Base-by-base conservation (phyloP, 2,329 filamentous ascomycete genomes). In the Sordariomycetes sp. region DNA sequence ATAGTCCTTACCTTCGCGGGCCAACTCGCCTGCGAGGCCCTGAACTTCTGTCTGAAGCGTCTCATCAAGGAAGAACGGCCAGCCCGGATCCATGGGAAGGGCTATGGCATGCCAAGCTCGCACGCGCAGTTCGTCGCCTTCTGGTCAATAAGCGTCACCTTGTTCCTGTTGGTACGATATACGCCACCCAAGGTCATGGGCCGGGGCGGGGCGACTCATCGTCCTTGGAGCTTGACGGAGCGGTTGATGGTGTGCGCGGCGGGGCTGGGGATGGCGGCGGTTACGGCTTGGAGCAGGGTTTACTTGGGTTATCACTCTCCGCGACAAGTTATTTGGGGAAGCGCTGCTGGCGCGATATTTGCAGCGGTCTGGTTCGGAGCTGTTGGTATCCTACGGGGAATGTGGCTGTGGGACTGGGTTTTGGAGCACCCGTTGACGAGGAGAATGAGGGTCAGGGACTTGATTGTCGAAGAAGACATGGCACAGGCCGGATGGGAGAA, bases 111-210 rank as follows among this genome's bases (percentile, higher is more conserved):
- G 93, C 92, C 92, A 34, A 72, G 66, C 29, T 95, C 88, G 24
- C 92, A 98, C 61, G 84, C 92, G 8, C 92, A 98, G 63, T 98
- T 95, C 55, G 83, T 90, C 40, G 74, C 82, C 36, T 98, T 86
- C 66, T 96, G 94, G 72, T 82, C 86, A 38, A 64, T 94, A 37
- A 92, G 84, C 41, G 63, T 96, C 39, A 69, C 76, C 17, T 67
- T 98, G 15, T 96, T 96, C 64, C 70, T 98, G 29, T 70, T 94
- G 30, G 65, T 88, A 39, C 75, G 90, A 40, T 87, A 94, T 57
- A 66, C 68, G 5, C 81, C 82, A 36, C 68, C 53, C 53, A 63
- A 46, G 37, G 36, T 35, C 33, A 15, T 34, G 26, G 32, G 29
- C 32, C 31, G 21, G 34, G 21, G 16, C 30, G 26, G 26, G 34